Base-by-base conservation (phyloP, 2,329 filamentous ascomycete genomes). In the Trichoderma sp. region DNA sequence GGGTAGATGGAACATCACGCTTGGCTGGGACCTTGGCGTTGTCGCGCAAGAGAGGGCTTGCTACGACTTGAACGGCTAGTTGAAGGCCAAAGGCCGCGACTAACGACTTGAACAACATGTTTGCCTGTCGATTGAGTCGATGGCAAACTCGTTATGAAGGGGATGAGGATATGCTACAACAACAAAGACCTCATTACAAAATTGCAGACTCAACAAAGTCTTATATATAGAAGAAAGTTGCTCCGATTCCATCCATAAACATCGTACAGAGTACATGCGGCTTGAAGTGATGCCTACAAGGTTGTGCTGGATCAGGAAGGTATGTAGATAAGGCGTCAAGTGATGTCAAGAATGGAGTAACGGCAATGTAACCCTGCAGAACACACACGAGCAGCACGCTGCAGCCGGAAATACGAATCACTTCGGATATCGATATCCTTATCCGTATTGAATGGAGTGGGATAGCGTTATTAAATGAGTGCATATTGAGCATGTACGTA, bases 11-110 rank as follows among this genome's bases (percentile, higher is more conserved):
- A 39, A 67, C 64, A 28, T 67, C 30, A 43, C 64, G 64, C 50
- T 67, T 67, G 20, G n/a, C 43, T 20, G 43, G 43, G n/a, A 50
- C n/a, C n/a, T 50, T 47, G 43, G 53, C 63, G 13, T 47, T 50
- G 43, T 66, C 63, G 30, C 63, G 63, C 63, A 66, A 53, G 11
- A 66, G n/a, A 36, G 63, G 63, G 6, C 63, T 66, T 66, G 63
- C 43, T n/a, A 55, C 47, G 11, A 66, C 63, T 36, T 66, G 13
- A 36, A 66, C 13, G 13, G 47, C 63, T 4, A 66, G 47, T 47
- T 47, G 43, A 26, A 66, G 63, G 63, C 43, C 43, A 36, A 66
- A 26, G 30, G 28, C 63, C 12, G 47, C 47, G n/a, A 55, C 43
- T 1, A 66, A 47, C 12, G 63, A 53, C 26, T 28, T 28, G 20